A percentile compares a stretch with the other conserved stretches of the same genome.
phyloP scores from a whole-genome alignment of 495 filamentous ascomycete genomes.

The Annulohypoxylon bovei region DNA sequence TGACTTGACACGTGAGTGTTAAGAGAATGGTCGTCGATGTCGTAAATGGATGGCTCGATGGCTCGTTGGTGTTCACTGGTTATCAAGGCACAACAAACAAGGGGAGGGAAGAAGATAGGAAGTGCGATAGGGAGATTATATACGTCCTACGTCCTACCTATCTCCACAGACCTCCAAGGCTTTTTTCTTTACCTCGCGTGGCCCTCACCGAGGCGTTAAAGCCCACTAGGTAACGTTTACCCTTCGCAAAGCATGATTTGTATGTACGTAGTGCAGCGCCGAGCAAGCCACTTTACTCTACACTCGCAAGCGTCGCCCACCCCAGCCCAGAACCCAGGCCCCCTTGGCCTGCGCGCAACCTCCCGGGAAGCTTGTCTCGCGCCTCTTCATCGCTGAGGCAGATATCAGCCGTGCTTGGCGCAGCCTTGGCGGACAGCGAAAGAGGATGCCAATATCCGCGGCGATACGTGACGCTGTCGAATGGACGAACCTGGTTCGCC shows the following conservation, averaged over 20 bases:
- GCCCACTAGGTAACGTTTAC: conserved; percentile 11
- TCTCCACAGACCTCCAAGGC: not conserved
- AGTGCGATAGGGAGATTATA: conserved; percentile 31
- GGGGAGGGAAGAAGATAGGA: not conserved
- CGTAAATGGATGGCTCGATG: conserved; percentile 2
- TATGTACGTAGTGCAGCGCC: conserved; percentile 2
- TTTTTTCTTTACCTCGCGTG: conserved; percentile 7
- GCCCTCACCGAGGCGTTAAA: conserved; percentile 32
- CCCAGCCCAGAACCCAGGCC: conserved; percentile 14
- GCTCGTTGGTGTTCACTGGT: conserved; percentile 18
- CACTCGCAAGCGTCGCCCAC: not conserved
- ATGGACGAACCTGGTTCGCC: conserved; percentile 26
- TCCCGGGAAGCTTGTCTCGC: conserved; percentile 29
- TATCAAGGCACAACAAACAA: conserved; percentile 14
- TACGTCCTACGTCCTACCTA: conserved; percentile 24
- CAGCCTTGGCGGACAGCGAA: conserved; percentile 26
- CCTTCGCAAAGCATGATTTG: conserved; percentile 21
- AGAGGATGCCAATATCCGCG: conserved; percentile 37
- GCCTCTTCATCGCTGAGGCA: conserved; percentile 21
- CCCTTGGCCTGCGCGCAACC: conserved; percentile 5
- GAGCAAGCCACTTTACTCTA: conserved; percentile 18
- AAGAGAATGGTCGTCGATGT: conserved; percentile 8
- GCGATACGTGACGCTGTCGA: conserved; percentile 18
- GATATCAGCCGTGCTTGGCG: conserved; percentile 29
- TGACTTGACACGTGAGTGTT: conserved; percentile 28